Evolutionary conservation across 345 rosid genomes (phyloP).

Genomic region (Turnera subulata): DNA sequence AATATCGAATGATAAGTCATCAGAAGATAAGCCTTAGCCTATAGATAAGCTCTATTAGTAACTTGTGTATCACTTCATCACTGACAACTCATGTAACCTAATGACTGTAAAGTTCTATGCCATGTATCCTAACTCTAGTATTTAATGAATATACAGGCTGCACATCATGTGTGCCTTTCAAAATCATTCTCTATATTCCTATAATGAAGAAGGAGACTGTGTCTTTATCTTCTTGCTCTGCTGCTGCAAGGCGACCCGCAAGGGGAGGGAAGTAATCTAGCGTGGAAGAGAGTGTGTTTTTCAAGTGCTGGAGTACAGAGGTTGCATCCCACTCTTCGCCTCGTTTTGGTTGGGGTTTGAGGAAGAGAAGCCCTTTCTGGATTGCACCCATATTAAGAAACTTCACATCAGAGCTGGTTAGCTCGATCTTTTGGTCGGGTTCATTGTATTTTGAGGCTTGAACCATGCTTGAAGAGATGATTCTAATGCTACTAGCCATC

Average conservation of each 20-base stretch:
- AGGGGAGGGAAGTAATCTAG: constrained; percentile 18
- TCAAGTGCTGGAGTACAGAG: constrained; percentile 12
- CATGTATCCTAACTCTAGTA: too few relatives aligned
- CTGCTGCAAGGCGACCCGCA: constrained; percentile 25
- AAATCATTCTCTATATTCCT: too few relatives aligned
- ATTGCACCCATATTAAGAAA: neutral
- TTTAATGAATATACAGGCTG: too few relatives aligned
- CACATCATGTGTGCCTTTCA: too few relatives aligned
- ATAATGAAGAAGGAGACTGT: constrained; percentile 12
- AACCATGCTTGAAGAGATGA: constrained; percentile 2
- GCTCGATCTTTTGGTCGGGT: constrained; percentile 3
- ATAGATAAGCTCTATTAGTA: too few relatives aligned
- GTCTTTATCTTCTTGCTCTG: constrained; percentile 6
- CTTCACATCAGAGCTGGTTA: constrained; percentile 7
- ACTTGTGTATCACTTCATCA: too few relatives aligned
- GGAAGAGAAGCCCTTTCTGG: constrained; percentile 23
- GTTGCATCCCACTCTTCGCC: neutral
- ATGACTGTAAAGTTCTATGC: too few relatives aligned
- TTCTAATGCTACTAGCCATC: neutral
- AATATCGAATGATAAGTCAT: too few relatives aligned
- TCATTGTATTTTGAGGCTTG: neutral
- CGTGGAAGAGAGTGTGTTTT: constrained; percentile 21
- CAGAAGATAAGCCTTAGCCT: too few relatives aligned
- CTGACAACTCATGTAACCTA: too few relatives aligned
- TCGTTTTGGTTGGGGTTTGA: constrained; percentile 5